phyloP scores from a whole-genome alignment of 768 basidiomycete genomes.

The Guyanaporus albipodus region DNA sequence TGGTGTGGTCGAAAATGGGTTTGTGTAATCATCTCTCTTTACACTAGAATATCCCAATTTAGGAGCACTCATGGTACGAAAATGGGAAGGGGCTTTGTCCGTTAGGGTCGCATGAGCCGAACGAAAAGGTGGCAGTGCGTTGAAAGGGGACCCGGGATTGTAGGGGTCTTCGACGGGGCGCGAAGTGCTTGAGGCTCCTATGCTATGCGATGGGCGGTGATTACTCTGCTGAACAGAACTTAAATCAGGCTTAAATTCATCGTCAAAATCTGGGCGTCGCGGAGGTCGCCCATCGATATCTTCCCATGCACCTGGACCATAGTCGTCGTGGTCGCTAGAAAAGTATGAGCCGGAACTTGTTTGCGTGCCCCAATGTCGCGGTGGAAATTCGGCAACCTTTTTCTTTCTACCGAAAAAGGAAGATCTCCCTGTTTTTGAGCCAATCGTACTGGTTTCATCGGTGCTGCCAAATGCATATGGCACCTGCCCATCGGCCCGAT shows the following conservation, averaged over 20 bases:
- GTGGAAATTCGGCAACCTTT: constrained; percentile 54
- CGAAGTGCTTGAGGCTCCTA: constrained; percentile 9
- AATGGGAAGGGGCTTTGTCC: constrained; percentile 29
- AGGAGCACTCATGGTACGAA: constrained; percentile 34
- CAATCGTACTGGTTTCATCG: constrained; percentile 17
- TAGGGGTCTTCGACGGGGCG: constrained; percentile 24
- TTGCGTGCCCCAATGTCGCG: constrained; percentile 54
- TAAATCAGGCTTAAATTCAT: constrained; percentile 45
- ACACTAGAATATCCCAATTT: constrained; percentile 14
- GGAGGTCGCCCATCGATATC: constrained; percentile 21
- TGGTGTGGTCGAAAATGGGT: constrained; percentile 29
- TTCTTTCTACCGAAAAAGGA: constrained; percentile 41
- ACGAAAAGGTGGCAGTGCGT: constrained; percentile 33
- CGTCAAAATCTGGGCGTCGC: constrained; percentile 33
- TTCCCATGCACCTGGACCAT: constrained; percentile 25
- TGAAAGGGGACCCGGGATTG: constrained; percentile 34
- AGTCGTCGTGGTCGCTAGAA: constrained; percentile 24
- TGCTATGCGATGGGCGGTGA: constrained; percentile 20
- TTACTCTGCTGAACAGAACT: constrained; percentile 27
- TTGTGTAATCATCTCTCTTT: constrained; percentile 11
- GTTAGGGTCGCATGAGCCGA: constrained; percentile 31
- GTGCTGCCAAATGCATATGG: constrained; percentile 53
- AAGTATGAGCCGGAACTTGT: constrained; percentile 58
- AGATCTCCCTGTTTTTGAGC: constrained; percentile 35
- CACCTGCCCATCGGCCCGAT: constrained; percentile 37